Evolutionary conservation across 306 rosid species (phyloP).

Genomic region (Prunus salicina): DNA sequence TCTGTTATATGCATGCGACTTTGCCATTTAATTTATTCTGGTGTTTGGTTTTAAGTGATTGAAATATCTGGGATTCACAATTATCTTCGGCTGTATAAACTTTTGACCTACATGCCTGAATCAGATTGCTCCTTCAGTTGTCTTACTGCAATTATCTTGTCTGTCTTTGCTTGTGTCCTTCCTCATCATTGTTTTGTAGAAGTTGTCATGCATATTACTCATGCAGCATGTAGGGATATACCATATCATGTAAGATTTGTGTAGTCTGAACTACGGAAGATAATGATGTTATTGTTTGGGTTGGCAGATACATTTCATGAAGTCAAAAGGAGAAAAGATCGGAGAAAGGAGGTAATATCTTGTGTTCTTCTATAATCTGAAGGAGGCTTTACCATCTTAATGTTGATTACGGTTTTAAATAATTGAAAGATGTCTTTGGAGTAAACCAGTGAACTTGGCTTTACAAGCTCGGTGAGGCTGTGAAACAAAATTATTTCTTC

Average conservation of each 20-base stretch:
- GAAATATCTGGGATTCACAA: not conserved
- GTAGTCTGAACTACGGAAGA: not conserved
- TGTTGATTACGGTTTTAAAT: not conserved
- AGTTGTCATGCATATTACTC: not conserved
- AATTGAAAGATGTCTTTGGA: not conserved
- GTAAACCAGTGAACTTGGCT: not conserved
- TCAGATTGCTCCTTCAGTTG: not conserved
- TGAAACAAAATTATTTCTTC: not conserved
- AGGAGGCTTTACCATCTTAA: not conserved
- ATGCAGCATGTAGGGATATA: not conserved
- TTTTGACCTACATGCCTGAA: not conserved
- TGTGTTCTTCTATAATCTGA: not conserved
- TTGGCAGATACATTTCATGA: slow-evolving; percentile 84
- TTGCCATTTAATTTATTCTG: not conserved
- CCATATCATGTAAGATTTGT: not conserved
- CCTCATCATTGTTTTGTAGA: not conserved
- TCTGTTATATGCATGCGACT: not conserved
- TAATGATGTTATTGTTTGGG: slow-evolving; percentile 11
- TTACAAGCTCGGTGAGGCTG: not conserved
- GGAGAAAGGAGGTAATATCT: slow-evolving; percentile 63
- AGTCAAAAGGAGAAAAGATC: slow-evolving; percentile 63
- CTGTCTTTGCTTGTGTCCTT: not conserved
- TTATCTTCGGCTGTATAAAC: not conserved
- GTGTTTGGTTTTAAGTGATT: not conserved
- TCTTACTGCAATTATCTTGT: not conserved